Evolutionary conservation across 2,329 filamentous ascomycete genomes (phyloP).

Genomic region (Pseudogymnoascus sp.): DNA sequence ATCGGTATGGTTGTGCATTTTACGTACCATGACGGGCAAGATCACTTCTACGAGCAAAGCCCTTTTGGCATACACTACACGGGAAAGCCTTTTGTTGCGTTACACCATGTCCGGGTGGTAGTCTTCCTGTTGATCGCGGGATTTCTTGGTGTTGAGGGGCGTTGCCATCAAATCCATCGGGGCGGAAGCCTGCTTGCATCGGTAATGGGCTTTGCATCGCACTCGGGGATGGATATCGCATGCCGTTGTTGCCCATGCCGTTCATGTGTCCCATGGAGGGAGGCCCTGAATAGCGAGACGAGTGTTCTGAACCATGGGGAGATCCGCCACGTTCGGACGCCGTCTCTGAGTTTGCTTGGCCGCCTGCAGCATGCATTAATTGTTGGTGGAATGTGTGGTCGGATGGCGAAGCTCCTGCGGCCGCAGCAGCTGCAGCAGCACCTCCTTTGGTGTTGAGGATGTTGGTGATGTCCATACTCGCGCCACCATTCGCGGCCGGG

Average conservation of each 20-base stretch:
- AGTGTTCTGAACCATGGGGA: constrained; percentile 31
- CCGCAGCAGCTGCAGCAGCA: constrained; percentile 25
- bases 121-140: constrained; percentile 15
- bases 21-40: constrained; percentile 83
- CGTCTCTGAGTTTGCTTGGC: constrained; percentile 28
- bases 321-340: constrained; percentile 30
- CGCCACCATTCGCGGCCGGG: constrained; percentile 9
- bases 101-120: constrained; percentile 18
- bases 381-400: constrained; percentile 30
- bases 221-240: constrained; percentile 31
- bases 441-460: constrained; percentile 31
- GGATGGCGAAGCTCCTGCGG: constrained; percentile 20
- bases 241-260: constrained; percentile 22
- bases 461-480: constrained; percentile 31
- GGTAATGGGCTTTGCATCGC: constrained; percentile 29
- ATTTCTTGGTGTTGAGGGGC: constrained; percentile 27
- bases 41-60: constrained; percentile 89
- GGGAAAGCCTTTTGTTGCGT: constrained; percentile 63
- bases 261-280: constrained; percentile 28
- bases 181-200: constrained; percentile 29
- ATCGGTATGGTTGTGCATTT: constrained; percentile 1
- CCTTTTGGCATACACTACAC: constrained; percentile 83
- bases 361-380: constrained; percentile 27
- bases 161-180: constrained; percentile 25
- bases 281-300: constrained; percentile 27